phyloP scores from a whole-genome alignment of 1,284 basidiomycete genomes.

The Sphaerobolus stellatus region DNA sequence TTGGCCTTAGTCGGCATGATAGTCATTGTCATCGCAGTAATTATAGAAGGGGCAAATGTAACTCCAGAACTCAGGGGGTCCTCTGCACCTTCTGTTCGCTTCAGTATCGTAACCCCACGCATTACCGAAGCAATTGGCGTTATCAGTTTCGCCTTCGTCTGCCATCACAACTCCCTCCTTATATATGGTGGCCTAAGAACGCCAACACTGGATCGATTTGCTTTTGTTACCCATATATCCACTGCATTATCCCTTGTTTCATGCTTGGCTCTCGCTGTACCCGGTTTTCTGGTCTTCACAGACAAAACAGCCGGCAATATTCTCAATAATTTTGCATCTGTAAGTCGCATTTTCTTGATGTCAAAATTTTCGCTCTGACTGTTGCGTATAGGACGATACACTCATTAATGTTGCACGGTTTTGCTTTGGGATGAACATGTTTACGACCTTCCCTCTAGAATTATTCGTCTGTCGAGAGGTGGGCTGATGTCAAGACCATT shows the following conservation, averaged over 20 bases:
- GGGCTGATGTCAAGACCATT: too few relatives aligned
- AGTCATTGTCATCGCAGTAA: constrained; percentile 87
- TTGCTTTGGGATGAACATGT: constrained; percentile 98
- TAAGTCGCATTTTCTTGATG: constrained; percentile 30
- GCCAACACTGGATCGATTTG: constrained; percentile 93
- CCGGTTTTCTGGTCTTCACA: constrained; percentile 92
- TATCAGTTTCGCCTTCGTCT: constrained; percentile 94
- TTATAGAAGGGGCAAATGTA: constrained; percentile 85
- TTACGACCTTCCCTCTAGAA: constrained; percentile 91
- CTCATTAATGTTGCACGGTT: constrained; percentile 93
- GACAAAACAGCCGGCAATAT: constrained; percentile 94
- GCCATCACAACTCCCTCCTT: constrained; percentile 90
- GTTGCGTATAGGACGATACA: constrained; percentile 60
- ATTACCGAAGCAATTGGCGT: constrained; percentile 93
- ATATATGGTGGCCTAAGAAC: constrained; percentile 94
- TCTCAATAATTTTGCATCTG: constrained; percentile 85
- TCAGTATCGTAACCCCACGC: constrained; percentile 72
- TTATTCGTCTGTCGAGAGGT: constrained; percentile 94
- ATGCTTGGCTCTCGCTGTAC: constrained; percentile 84
- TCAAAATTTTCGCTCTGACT: constrained; percentile 1
- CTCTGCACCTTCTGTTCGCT: constrained; percentile 58
- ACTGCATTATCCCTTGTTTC: constrained; percentile 79
- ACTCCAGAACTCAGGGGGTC: constrained; percentile 73
- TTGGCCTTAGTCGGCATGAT: constrained; percentile 92
- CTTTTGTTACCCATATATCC: constrained; percentile 90